Conservation (phyloP, 306 rosid species). For the Amphicarpaea edgeworthii region DNA sequence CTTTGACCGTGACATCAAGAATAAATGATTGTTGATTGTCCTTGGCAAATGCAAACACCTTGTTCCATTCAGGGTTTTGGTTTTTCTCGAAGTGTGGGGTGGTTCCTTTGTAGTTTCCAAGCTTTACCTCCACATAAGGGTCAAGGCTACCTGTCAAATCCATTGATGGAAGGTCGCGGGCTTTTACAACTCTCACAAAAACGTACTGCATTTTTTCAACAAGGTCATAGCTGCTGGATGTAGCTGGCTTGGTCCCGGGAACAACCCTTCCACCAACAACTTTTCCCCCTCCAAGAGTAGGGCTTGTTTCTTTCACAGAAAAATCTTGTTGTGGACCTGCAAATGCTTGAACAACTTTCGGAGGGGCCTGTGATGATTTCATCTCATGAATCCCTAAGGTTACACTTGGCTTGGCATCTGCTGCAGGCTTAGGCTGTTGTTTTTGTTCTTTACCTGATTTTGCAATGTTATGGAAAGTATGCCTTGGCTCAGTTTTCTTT, state of each 20-base stretch:
- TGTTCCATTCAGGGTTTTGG: conserved; percentile 84
- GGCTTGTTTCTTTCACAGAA: conserved; percentile 79
- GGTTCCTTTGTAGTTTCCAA: conserved; percentile 84
- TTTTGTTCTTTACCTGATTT: conserved; percentile 50
- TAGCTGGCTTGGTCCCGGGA: conserved; percentile 52
- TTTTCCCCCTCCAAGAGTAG: conserved; percentile 87
- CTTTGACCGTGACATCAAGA: conserved; percentile 79
- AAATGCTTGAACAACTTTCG: conserved; percentile 53
- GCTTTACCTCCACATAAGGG: conserved; percentile 84
- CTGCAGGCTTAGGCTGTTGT: conserved; percentile 44
- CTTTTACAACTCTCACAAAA: conserved; percentile 87
- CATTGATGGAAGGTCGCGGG: conserved; percentile 84
- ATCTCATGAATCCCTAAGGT: conserved; percentile 65
- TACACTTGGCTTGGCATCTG: conserved; percentile 47
- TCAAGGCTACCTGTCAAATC: conserved; percentile 92
- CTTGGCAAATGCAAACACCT: conserved; percentile 86
- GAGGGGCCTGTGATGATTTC: conserved; percentile 59
- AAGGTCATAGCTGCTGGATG: conserved; percentile 82
- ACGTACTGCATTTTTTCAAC: conserved; percentile 86
- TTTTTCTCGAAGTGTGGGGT: conserved; percentile 77
- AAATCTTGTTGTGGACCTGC: conserved; percentile 64
- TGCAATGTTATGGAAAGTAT: conserved; percentile 68
- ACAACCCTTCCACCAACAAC: conserved; percentile 75
- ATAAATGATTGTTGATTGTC: conserved; percentile 59
- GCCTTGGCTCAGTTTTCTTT: conserved; percentile 60